A percentile compares a stretch with the other conserved stretches of the same genome.
These are phyloP conservation scores for Collybia mongolica DNA, from an alignment of 768 basidiomycete genomes.

Conservation along the genomic window DNA sequence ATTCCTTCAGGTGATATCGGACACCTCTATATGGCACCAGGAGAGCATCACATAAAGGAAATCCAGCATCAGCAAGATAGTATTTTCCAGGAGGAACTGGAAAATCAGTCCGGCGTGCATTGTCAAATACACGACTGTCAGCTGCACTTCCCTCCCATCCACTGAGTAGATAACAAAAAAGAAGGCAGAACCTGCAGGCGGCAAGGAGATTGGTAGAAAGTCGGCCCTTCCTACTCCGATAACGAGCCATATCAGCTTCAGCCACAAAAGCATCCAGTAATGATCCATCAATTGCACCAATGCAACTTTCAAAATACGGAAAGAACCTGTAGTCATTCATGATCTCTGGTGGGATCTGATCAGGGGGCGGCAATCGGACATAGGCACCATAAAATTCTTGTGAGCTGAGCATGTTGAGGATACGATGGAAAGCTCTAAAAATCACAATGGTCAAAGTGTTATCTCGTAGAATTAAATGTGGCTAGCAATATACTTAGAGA, in stretches of 20 bases:
- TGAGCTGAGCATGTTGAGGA: constrained; percentile 14
- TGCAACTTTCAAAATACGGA: constrained; percentile 28
- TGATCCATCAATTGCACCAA: constrained; percentile 33
- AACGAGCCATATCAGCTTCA: constrained; percentile 8
- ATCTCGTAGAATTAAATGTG: constrained; percentile 19
- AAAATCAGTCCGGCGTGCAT: constrained; percentile 25
- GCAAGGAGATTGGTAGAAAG: constrained; percentile 38
- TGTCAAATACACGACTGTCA: constrained; percentile 29
- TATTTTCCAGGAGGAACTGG: constrained; percentile 28
- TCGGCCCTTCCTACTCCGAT: constrained; percentile 27
- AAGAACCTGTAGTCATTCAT: constrained; percentile 25
- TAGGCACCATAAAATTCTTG: constrained; percentile 5
- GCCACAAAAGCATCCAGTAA: constrained; percentile 21
- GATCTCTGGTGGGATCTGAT: constrained; percentile 22
- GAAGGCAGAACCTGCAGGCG: constrained; percentile 27
- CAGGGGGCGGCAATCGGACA: constrained; percentile 1
- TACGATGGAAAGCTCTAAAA: constrained; percentile 18
- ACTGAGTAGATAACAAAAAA: constrained; percentile 34
- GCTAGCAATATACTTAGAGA: constrained; percentile 33
- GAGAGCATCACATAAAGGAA: constrained; percentile 28
- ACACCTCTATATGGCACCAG: constrained; percentile 36
- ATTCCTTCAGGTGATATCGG: constrained; percentile 29
- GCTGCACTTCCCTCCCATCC: constrained; percentile 40
- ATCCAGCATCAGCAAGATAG: constrained; percentile 37
- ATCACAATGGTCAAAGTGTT: neutral